These are phyloP conservation scores for Tuctoria greenei DNA, from an alignment of 176 grass and related monocot species.

Conservation along the genomic window DNA sequence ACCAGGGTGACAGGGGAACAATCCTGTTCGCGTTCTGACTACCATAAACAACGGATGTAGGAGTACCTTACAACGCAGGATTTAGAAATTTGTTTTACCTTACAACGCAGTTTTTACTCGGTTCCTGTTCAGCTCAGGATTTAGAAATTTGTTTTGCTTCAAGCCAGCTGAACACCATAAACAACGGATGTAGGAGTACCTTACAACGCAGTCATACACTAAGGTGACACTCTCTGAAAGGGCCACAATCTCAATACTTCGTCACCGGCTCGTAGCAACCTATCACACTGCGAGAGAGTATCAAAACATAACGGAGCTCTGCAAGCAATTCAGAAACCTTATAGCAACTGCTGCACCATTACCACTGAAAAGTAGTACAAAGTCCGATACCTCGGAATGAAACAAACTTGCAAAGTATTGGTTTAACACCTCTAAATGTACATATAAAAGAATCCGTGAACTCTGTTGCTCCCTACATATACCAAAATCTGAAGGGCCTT, in stretches of 20 bases:
- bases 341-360: neutral
- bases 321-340: neutral
- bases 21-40: neutral
- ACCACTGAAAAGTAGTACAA: neutral
- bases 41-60: too few species aligned
- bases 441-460: neutral
- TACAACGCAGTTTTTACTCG: too few species aligned
- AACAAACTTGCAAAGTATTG: conserved; percentile 24
- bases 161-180: neutral
- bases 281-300: neutral
- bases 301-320: neutral
- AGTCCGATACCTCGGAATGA: conserved; percentile 3
- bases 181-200: too few species aligned
- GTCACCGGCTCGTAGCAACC: neutral
- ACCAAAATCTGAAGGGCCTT: neutral
- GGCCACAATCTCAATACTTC: neutral
- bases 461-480: conserved; percentile 10
- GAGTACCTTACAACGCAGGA: too few species aligned
- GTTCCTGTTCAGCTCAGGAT: too few species aligned
- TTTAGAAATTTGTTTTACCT: too few species aligned
- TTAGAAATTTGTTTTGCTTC: neutral
- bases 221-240: too few species aligned
- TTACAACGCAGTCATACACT: too few species aligned
- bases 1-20: neutral
- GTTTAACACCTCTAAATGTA: conserved; percentile 11